phyloP scores from a whole-genome alignment of 2,329 filamentous ascomycete genomes.

The Diaporthe velutina region DNA sequence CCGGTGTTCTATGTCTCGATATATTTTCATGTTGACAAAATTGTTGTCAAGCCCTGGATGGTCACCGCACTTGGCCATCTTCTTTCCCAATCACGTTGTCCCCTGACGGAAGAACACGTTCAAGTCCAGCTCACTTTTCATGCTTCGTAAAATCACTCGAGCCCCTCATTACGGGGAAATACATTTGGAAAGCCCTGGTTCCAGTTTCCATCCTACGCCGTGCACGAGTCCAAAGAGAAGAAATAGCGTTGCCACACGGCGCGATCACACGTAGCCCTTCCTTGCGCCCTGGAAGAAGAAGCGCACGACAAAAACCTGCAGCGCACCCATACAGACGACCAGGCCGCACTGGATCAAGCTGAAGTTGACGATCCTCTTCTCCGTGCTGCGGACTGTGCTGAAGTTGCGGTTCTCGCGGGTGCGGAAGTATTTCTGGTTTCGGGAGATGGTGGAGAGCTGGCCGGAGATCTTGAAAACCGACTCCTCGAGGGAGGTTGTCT shows the following conservation, averaged over 20 bases:
- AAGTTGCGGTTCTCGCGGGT: constrained; percentile 99
- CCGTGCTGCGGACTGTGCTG: constrained; percentile 95
- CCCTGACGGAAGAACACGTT: not conserved
- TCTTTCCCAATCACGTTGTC: not conserved
- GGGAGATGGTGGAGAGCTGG: constrained; percentile 91
- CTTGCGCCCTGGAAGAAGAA: constrained; percentile 96
- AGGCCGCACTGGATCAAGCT: constrained; percentile 91
- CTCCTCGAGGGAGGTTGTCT: constrained; percentile 90
- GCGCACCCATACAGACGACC: constrained; percentile 93
- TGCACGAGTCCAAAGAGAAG: constrained; percentile 41
- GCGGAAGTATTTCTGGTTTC: constrained; percentile 99
- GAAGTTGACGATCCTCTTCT: constrained; percentile 96
- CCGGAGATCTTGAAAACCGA: constrained; percentile 95
- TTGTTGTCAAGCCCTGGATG: not conserved
- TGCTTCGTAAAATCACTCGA: constrained; percentile 41
- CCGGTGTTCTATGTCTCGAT: not conserved
- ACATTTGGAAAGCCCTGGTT: constrained; percentile 15
- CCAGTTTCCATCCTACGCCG: constrained; percentile 41
- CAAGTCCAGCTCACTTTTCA: constrained; percentile 29
- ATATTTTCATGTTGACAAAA: not conserved
- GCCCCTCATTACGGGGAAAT: constrained; percentile 11
- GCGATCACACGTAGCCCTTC: constrained; percentile 76
- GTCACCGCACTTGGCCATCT: not conserved
- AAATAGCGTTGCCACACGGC: constrained; percentile 19
- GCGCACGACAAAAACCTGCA: constrained; percentile 96